These are phyloP conservation scores for Melanopsichium pennsylvanicum DNA, from an alignment of 1,284 basidiomycete genomes.

Conservation along the genomic window DNA sequence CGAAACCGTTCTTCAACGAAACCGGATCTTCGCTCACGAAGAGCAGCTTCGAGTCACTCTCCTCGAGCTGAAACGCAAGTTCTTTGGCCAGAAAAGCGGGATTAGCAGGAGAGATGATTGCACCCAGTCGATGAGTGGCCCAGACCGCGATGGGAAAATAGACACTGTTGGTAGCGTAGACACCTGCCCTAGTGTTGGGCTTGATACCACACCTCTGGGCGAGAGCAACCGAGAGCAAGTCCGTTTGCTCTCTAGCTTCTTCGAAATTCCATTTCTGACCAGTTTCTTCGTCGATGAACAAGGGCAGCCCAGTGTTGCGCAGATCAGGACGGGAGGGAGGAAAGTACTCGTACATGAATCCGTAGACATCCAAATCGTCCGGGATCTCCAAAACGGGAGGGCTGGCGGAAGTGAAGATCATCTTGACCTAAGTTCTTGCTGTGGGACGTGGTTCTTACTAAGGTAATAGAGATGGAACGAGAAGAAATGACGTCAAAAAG, in stretches of 20 bases:
- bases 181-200: slow-evolving; percentile 36
- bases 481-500: too few species aligned
- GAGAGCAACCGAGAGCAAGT: slow-evolving; percentile 40
- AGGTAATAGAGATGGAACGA: too few species aligned
- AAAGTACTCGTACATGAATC: slow-evolving; percentile 53
- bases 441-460: too few species aligned
- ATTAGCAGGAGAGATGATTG: slow-evolving; percentile 76
- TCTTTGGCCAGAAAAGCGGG: slow-evolving; percentile 76
- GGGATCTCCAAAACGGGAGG: slow-evolving; percentile 41
- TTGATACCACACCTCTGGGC: slow-evolving; percentile 17
- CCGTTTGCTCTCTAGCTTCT: slow-evolving; percentile 37
- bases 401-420: slow-evolving; percentile 45
- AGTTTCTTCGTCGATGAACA: slow-evolving; percentile 57
- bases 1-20: slow-evolving; percentile 68
- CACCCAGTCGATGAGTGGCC: slow-evolving; percentile 78
- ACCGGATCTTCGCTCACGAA: slow-evolving; percentile 72
- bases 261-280: slow-evolving; percentile 48
- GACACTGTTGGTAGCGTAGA: slow-evolving; percentile 54
- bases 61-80: slow-evolving; percentile 68
- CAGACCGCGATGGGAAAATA: slow-evolving; percentile 78
- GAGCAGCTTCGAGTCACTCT: slow-evolving; percentile 72
- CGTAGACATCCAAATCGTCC: slow-evolving; percentile 52
- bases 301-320: slow-evolving; percentile 42
- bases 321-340: slow-evolving; percentile 44
- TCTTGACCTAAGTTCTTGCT: too few species aligned